These are phyloP conservation scores for Ricinus communis DNA, from an alignment of 345 rosid species.

Conservation along the genomic window DNA sequence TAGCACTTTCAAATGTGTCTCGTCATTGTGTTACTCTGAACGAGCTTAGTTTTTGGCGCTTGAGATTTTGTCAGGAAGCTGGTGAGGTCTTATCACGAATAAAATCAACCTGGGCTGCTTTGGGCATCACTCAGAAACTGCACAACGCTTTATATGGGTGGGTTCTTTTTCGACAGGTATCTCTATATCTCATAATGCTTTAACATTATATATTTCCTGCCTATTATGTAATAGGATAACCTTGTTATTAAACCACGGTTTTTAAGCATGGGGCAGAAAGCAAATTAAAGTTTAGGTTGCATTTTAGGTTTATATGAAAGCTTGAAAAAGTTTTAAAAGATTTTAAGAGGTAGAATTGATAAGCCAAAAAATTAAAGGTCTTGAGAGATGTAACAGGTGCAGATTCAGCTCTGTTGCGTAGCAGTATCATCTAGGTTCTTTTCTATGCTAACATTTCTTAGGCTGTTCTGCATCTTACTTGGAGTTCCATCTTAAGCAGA, in stretches of 20 bases:
- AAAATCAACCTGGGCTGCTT: constrained; percentile 75
- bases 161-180: constrained; percentile 89
- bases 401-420: not conserved
- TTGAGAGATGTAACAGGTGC: no score
- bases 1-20: not conserved
- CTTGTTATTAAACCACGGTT: constrained; percentile 1
- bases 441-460: not conserved
- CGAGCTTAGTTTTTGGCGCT: constrained; percentile 22
- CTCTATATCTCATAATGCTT: constrained; percentile 10
- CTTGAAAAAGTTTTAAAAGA: not conserved
- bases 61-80: constrained; percentile 55
- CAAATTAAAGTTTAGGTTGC: not conserved
- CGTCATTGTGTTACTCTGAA: constrained; percentile 4
- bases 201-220: not conserved
- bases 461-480: not conserved
- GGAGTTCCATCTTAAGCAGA: not conserved
- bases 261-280: not conserved
- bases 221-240: constrained; percentile 8
- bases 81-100: constrained; percentile 56
- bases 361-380: not conserved
- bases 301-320: no score
- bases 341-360: not conserved
- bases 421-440: not conserved
- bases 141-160: constrained; percentile 81
- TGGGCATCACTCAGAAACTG: constrained; percentile 82